Evolutionary conservation across 2,329 filamentous ascomycete species (phyloP), one percentile per base, ranked within the genome.

Genomic region (Nothopassalora personata): DNA sequence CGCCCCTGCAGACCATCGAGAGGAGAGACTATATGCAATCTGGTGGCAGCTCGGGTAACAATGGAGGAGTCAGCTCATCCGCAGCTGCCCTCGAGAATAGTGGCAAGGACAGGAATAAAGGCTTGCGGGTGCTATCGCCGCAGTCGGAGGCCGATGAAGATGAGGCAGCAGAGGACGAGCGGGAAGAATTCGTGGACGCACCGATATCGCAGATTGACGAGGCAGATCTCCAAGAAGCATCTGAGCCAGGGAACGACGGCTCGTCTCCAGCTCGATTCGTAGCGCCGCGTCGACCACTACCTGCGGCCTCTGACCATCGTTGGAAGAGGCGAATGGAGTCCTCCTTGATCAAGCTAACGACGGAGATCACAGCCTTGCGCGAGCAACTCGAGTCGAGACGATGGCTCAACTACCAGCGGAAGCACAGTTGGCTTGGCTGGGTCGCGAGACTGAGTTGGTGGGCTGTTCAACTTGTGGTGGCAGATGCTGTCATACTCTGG

Each of bases 291-390:
- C 30, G 59, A n/a, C 39, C 46, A 48, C 33, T 57, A 57, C 56
- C 59, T 13, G 53, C 63, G 13, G 43, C 59, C 53, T 68, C 65
- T 56, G 79, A 81, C 65, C 74, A 77, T 61, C 86, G 84, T 68
- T 96, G 91, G 90, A 86, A 89, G 54, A 86, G 84, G 60, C 86
- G 89, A 67, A 87, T 97, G 62, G 93, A 97, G 76, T 83, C 86
- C 47, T 90, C 91, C 23, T 81, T 97, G 58, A 90, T 93, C 57
- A 90, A 91, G 67, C 86, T 97, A 76, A 96, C 92, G 5, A 89
- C 91, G 15, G 94, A 99, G 75, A 85, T 99, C 33, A 92, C 94
- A 1, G 94, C 94, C 0, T 76, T 97, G 62, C 84, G 94, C 36
- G 94, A 99, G 75, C 92, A 97, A 71, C 88, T 97, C 66, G 88